phyloP scores from a whole-genome alignment of 768 basidiomycete species.

The Coprinellus aureogranulatus region DNA sequence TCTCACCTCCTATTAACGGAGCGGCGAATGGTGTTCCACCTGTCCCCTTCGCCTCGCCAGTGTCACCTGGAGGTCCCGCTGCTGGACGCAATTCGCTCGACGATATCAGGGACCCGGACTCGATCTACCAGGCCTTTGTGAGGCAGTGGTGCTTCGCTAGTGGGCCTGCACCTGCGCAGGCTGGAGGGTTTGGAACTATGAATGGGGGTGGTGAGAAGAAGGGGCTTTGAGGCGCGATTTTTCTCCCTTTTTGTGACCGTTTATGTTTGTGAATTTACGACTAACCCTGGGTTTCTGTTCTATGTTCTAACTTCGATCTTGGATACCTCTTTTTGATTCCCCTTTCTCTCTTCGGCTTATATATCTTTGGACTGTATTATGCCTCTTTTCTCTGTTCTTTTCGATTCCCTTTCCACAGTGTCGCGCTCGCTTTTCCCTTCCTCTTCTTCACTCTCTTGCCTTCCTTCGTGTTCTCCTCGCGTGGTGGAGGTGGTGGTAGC shows the following conservation, averaged over 20 bases:
- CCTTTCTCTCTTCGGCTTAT: too few species aligned
- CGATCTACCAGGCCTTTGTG: conserved; percentile 59
- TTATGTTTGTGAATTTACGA: not conserved
- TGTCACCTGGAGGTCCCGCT: conserved; percentile 2
- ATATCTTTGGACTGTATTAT: too few species aligned
- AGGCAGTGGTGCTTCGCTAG: conserved; percentile 69
- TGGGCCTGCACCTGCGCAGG: conserved; percentile 20
- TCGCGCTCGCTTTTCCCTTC: too few species aligned
- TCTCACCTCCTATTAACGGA: too few species aligned
- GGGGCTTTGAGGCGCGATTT: not conserved
- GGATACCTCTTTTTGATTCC: too few species aligned
- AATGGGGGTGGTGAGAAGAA: not conserved
- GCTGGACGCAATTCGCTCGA: conserved; percentile 3
- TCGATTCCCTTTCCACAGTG: too few species aligned
- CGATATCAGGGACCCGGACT: conserved; percentile 22
- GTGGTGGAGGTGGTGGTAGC: too few species aligned
- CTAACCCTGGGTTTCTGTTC: too few species aligned
- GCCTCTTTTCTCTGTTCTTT: too few species aligned
- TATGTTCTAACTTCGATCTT: too few species aligned
- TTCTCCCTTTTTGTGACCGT: not conserved
- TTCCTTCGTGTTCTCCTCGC: too few species aligned
- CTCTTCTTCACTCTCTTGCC: too few species aligned
- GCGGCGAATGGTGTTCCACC: not conserved
- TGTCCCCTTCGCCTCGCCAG: not conserved
- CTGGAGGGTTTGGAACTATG: conserved; percentile 7